Percentiles rank a stretch among this genome's conserved stretches.
phyloP scores from a whole-genome alignment of 495 filamentous ascomycete species.

The Xylaria acuta region DNA sequence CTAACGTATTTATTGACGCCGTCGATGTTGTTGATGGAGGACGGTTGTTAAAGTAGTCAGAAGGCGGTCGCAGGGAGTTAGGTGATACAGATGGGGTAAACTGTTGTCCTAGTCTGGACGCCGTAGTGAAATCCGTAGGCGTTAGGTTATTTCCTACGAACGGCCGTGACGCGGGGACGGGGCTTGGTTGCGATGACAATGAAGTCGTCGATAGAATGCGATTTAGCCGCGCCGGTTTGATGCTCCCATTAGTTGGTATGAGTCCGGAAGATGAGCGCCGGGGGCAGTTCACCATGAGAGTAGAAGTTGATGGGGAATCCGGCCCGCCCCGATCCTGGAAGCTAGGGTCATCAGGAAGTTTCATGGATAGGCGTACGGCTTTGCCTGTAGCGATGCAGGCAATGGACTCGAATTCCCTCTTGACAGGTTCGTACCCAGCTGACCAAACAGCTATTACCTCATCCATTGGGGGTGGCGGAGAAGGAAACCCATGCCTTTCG shows the following conservation, averaged over 20 bases:
- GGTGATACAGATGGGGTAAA: conserved; percentile 35
- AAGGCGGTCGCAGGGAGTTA: conserved; percentile 36
- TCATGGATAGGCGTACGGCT: conserved; percentile 69
- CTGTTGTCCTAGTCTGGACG: conserved; percentile 47
- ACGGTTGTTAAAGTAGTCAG: conserved; percentile 60
- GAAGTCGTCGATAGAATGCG: conserved; percentile 46
- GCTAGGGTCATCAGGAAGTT: conserved; percentile 38
- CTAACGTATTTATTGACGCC: conserved; percentile 37
- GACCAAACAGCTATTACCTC: conserved; percentile 77
- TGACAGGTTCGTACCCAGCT: conserved; percentile 65
- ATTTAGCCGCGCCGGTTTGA: conserved; percentile 40
- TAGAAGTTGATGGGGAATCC: conserved; percentile 22
- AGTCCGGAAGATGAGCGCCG: conserved; percentile 45
- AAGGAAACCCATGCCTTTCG: conserved; percentile 71
- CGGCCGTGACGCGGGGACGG: conserved; percentile 26
- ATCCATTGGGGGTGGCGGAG: conserved; percentile 75
- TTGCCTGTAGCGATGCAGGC: conserved; percentile 75
- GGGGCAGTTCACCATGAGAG: conserved; percentile 33
- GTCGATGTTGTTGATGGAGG: conserved; percentile 48
- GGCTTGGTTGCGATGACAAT: conserved; percentile 38
- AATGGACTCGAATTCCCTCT: conserved; percentile 76
- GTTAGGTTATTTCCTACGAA: conserved; percentile 41
- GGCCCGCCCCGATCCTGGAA: conserved; percentile 30
- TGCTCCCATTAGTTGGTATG: conserved; percentile 37
- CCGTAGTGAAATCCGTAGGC: conserved; percentile 56